Evolutionary conservation across 257 asterid species (phyloP), one percentile per base, ranked within the genome.

Genomic region (Lithospermum erythrorhizon): DNA sequence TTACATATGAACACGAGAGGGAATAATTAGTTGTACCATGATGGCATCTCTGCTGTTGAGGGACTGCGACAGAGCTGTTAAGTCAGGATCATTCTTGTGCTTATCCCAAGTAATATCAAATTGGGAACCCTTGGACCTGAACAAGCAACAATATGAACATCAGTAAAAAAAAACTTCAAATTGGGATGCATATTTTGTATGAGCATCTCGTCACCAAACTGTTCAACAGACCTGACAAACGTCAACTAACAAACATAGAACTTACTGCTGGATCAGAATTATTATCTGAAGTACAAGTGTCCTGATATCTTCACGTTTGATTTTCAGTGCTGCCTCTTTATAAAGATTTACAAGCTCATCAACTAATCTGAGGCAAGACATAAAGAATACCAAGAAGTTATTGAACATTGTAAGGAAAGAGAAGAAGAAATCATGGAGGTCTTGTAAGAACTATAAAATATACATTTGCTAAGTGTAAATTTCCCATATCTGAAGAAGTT

Each of bases 281-380:
- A 88, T 68, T 69, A 74, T 73, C 71, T 82, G 75, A 62, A 79
- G 82, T 75, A 81, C 76, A 58, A 62, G 90, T 35, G 82, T 60
- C 74, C 94, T 81, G 62, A 91, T 88, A 67, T 75, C 85, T 73
- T 83, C 82, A 27, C 96, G 90, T 29, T 80, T 77, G 73, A 73
- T 66, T 74, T 77, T 88, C 62, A 87, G 37, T 24, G 94, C 93
- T 53, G 98, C 89, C 59, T 88, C 95, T 81, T 84, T 91, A 68
- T 84, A 78, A 63, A 91, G 75, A 72, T 68, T 79, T 58, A 91
- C 83, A 51, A 91, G 94, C 69, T 91, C 96, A 48, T 84, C 95
- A 72, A 88, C 81, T 72, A 86, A 81, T 78, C 96, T 88, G 86
- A 64, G 9, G 45, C 45, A 58, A 77, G 56, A 60, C 72, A 64